Conservation (phyloP, 2,329 filamentous ascomycete genomes). For the Monosporascus sp. region DNA sequence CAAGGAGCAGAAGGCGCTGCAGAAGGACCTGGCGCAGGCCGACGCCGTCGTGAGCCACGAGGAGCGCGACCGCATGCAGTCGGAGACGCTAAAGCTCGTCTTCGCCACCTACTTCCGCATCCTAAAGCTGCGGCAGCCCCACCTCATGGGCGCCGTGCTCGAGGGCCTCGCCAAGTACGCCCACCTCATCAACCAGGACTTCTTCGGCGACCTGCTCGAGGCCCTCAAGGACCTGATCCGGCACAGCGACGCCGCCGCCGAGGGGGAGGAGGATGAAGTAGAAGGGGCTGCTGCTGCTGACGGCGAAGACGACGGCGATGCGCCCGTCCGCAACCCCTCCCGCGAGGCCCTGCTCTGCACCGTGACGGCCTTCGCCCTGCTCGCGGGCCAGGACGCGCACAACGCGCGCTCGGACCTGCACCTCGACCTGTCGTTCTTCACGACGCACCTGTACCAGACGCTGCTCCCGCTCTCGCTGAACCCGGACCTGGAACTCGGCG, state of each 20-base stretch:
- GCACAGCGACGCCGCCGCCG: constrained; percentile 58
- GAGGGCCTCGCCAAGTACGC: constrained; percentile 92
- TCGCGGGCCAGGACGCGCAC: constrained; percentile 88
- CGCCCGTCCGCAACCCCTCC: constrained; percentile 62
- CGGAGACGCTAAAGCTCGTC: constrained; percentile 91
- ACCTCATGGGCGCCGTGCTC: constrained; percentile 93
- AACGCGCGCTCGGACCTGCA: constrained; percentile 77
- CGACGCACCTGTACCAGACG: constrained; percentile 84
- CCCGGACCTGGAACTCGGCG: constrained; percentile 78
- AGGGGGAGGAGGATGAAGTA: constrained; percentile 35
- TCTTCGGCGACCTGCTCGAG: constrained; percentile 94
- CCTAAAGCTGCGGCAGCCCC: constrained; percentile 72
- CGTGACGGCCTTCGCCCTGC: constrained; percentile 91
- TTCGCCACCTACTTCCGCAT: constrained; percentile 95
- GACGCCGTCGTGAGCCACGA: constrained; percentile 89
- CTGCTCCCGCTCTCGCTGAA: constrained; percentile 74
- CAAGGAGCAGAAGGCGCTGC: constrained; percentile 80
- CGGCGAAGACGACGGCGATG: constrained; percentile 38
- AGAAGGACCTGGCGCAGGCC: constrained; percentile 89
- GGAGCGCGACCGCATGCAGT: constrained; percentile 88
- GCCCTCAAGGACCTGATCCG: constrained; percentile 88
- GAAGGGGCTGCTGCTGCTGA: constrained; percentile 39
- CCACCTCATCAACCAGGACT: constrained; percentile 97
- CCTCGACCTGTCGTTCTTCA: constrained; percentile 93
- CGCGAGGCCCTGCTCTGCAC: constrained; percentile 90